Evolutionary conservation across 2,329 filamentous ascomycete species (phyloP).

Genomic region (Didymella lethalis): DNA sequence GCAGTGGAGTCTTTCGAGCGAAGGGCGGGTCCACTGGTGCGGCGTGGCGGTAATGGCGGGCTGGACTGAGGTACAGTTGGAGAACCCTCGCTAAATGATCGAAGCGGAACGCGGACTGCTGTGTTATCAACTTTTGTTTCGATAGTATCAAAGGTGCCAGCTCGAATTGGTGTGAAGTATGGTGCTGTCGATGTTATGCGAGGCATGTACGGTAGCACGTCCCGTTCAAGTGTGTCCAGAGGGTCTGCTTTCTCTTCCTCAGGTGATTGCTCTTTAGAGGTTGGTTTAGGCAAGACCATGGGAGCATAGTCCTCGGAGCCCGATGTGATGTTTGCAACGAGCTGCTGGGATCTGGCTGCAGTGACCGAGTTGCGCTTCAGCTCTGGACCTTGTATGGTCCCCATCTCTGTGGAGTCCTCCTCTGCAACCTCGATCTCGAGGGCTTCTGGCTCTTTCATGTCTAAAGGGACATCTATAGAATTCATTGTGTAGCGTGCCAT

Average conservation of each 20-base stretch:
- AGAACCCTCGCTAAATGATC: conserved; percentile 22
- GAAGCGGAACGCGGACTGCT: conserved; percentile 7
- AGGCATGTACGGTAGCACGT: conserved; percentile 30
- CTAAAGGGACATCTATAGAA: conserved; percentile 1
- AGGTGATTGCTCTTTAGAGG: not conserved
- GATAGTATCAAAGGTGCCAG: conserved; percentile 9
- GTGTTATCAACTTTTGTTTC: conserved; percentile 3
- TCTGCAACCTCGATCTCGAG: conserved; percentile 17
- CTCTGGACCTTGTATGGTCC: conserved; percentile 13
- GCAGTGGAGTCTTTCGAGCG: conserved; percentile 1
- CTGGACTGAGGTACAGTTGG: not conserved
- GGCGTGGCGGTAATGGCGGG: conserved; percentile 36
- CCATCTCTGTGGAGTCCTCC: conserved; percentile 24
- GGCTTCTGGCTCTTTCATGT: conserved; percentile 1
- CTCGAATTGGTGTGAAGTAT: not conserved
- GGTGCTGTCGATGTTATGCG: conserved; percentile 20
- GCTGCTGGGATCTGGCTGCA: conserved; percentile 7
- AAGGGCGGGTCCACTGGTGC: conserved; percentile 22
- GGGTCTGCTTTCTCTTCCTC: conserved; percentile 2
- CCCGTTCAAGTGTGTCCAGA: conserved; percentile 27
- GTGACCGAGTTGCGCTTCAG: conserved; percentile 1
- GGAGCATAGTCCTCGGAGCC: conserved; percentile 3
- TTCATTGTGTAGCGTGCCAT: conserved; percentile 34
- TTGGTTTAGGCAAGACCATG: conserved; percentile 2
- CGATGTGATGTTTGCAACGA: conserved; percentile 9